Evolutionary conservation across 169 alveolate genomes (phyloP), one percentile per base, ranked within the genome.

Genomic region (Perkinsus olseni): DNA sequence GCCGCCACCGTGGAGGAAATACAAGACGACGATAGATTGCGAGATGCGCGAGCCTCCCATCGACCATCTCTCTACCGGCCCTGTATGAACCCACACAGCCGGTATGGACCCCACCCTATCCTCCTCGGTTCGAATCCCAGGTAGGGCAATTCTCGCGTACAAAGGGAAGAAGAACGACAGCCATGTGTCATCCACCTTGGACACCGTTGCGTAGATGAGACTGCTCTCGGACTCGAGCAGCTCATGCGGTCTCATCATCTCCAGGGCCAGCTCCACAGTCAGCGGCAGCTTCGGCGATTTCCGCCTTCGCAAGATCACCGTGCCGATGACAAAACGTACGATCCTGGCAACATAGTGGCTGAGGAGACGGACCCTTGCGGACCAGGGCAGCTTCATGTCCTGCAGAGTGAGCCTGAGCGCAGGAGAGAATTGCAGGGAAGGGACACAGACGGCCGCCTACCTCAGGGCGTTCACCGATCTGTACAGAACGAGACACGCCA

Each of bases 111-210:
- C 82, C 0, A 62, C 82, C 34, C 31, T 62, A 24, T 62, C 82
- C 82, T 62, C 82, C 82, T 62, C 82, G 82, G 82, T 62, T 62
- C 82, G 82, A 62, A 62, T 62, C 82, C 82, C 82, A 24, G 82
- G 82, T 28, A 62, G 28, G 31, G 82, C 82, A 28, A 62, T 62
- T 62, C 82, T 13, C 28, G 82, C 82, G 82, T 62, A 62, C 17
- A 62, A 62, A 0, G 82, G 82, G 82, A 62, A 62, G 82, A 62
- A 62, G 82, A 62, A 62, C 31, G 82, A 62, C 82, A 62, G 17
- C 82, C 82, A 62, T 21, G 82, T 62, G 31, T 62, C 82, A 24
- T 62, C 82, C 31, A 62, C 82, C 17, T 62, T 62, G 82, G 82
- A 62, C 82, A 62, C 82, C 17, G 82, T 28, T 6, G 82, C 82